A percentile compares a stretch with the other conserved stretches of the same genome.
Conservation (phyloP, 2,329 filamentous ascomycete genomes). For the Nemania serpens region DNA sequence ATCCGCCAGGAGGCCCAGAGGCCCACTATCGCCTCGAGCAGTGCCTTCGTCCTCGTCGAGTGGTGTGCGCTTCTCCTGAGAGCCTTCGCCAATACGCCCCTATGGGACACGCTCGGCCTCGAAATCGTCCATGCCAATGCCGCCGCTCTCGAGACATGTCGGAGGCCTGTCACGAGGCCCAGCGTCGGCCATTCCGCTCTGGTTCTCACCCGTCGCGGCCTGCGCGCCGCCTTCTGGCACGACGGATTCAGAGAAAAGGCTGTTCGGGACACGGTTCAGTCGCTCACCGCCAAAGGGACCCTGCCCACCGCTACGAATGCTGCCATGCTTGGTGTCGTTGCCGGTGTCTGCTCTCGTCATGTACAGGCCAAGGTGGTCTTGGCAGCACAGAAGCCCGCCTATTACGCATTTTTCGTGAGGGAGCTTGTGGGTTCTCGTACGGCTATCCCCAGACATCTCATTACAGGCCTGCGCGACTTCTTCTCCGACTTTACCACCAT, state of each 20-base stretch:
- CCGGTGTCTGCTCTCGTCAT: slow-evolving; percentile 81
- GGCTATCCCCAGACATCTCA: slow-evolving; percentile 71
- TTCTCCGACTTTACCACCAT: slow-evolving; percentile 74
- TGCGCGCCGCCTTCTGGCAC: slow-evolving; percentile 73
- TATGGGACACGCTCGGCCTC: slow-evolving; percentile 67
- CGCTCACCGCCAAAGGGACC: slow-evolving; percentile 70
- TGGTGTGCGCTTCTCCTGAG: slow-evolving; percentile 86
- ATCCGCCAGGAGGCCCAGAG: slow-evolving; percentile 77
- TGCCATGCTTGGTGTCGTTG: slow-evolving; percentile 80
- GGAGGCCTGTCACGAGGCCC: slow-evolving; percentile 66
- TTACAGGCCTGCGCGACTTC: slow-evolving; percentile 78
- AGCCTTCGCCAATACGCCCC: slow-evolving; percentile 63
- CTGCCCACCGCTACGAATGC: slow-evolving; percentile 72
- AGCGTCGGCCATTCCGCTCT: slow-evolving; percentile 75
- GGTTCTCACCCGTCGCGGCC: slow-evolving; percentile 75
- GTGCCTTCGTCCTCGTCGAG: slow-evolving; percentile 86
- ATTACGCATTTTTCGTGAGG: slow-evolving; percentile 81
- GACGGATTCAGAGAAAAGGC: slow-evolving; percentile 62
- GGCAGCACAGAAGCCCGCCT: slow-evolving; percentile 68
- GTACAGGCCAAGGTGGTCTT: slow-evolving; percentile 65
- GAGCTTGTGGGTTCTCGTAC: slow-evolving; percentile 83
- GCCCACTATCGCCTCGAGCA: slow-evolving; percentile 74
- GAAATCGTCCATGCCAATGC: slow-evolving; percentile 73
- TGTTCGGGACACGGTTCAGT: slow-evolving; percentile 65
- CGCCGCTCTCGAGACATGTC: slow-evolving; percentile 76